These are phyloP conservation scores for Biscogniauxia marginata DNA, from an alignment of 2,329 filamentous ascomycete species.

Conservation along the genomic window DNA sequence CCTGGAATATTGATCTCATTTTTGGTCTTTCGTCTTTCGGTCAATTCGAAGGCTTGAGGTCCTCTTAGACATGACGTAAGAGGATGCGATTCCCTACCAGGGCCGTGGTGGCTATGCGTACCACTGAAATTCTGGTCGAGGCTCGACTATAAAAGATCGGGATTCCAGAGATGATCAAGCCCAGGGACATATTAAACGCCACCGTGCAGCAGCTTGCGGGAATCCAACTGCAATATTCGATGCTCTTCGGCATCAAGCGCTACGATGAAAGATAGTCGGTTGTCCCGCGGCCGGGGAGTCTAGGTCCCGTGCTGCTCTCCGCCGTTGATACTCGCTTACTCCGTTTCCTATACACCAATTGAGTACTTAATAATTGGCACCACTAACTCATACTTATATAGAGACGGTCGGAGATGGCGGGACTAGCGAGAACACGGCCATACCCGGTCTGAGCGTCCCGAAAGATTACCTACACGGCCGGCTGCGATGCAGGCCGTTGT, in stretches of 20 bases:
- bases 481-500: background rate
- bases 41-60: too few species aligned
- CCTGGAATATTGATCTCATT: too few species aligned
- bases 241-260: constrained; percentile 6
- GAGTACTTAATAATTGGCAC: too few species aligned
- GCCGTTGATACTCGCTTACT: background rate
- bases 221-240: constrained; percentile 4
- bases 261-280: constrained; percentile 3
- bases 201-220: constrained; percentile 3
- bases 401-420: background rate
- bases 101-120: background rate
- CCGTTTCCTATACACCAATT: too few species aligned
- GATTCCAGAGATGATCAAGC: constrained; percentile 4
- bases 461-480: background rate
- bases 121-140: background rate
- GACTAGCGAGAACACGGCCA: background rate
- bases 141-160: constrained; percentile 6
- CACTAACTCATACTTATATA: too few species aligned
- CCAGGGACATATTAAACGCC: constrained; percentile 4
- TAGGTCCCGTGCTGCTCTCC: background rate
- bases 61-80: too few species aligned
- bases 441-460: background rate
- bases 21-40: too few species aligned
- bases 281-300: background rate
- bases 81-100: background rate